Conservation (phyloP, 1,139 yeast genomes). For the Kluyveromyces sp. region DNA sequence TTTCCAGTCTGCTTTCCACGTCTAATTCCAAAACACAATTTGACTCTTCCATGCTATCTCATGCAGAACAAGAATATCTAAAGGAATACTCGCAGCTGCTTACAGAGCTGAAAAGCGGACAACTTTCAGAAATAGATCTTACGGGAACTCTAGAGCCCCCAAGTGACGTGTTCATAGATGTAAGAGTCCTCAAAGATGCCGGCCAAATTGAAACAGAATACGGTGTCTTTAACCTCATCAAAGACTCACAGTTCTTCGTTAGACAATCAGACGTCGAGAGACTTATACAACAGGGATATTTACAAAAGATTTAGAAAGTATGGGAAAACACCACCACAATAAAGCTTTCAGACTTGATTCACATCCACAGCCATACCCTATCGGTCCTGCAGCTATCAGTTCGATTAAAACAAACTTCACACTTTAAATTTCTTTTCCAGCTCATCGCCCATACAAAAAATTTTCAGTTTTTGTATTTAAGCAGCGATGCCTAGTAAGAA, state of each 20-base stretch:
- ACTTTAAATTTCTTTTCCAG: conserved; percentile 4
- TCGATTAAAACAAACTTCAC: neutral
- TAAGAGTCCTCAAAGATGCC: conserved; percentile 84
- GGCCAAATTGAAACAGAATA: conserved; percentile 97
- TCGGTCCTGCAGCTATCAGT: neutral
- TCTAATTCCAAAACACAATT: conserved; percentile 21
- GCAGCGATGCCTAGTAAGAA: neutral
- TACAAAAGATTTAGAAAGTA: conserved; percentile 53
- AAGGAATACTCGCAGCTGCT: conserved; percentile 63
- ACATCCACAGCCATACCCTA: neutral
- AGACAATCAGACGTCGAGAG: conserved; percentile 91
- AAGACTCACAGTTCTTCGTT: conserved; percentile 90
- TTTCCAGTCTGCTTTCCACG: conserved; percentile 6
- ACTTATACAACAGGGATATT: conserved; percentile 86
- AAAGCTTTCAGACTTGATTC: neutral
- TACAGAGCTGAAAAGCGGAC: conserved; percentile 63
- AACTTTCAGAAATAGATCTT: conserved; percentile 77
- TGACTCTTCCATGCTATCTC: conserved; percentile 47
- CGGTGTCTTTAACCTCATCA: conserved; percentile 91
- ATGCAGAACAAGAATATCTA: conserved; percentile 73
- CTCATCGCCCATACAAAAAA: conserved; percentile 5
- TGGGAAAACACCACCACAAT: neutral
- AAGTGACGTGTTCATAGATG: conserved; percentile 83
- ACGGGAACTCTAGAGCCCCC: conserved; percentile 90
- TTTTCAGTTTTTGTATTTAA: neutral